Evolutionary conservation across 192 early-diverging fungal genomes (phyloP).

Genomic region (Gryganskiella cystojenkinii): DNA sequence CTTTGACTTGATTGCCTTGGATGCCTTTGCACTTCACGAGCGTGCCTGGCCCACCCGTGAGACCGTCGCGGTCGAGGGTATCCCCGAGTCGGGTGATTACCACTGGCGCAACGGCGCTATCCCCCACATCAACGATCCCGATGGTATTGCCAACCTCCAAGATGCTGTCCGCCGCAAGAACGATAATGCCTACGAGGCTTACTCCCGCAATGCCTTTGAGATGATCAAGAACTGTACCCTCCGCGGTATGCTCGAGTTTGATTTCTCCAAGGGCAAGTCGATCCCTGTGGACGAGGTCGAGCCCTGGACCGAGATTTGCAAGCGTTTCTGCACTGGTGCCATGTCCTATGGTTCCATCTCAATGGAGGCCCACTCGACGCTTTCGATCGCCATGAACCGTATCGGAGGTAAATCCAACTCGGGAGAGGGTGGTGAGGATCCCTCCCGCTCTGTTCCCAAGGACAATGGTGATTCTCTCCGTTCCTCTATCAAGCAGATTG

Average conservation of each 20-base stretch:
- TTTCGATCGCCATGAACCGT: constrained; percentile 96
- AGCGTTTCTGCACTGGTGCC: constrained; percentile 97
- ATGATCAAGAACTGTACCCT: constrained; percentile 93
- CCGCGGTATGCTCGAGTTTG: constrained; percentile 93
- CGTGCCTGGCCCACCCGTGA: constrained; percentile 82
- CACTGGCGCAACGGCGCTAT: constrained; percentile 97
- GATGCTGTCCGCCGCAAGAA: constrained; percentile 97
- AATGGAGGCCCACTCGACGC: constrained; percentile 89
- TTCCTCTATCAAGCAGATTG: constrained; percentile 98
- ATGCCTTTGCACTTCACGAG: constrained; percentile 89
- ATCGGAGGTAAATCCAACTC: constrained; percentile 98
- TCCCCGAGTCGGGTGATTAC: constrained; percentile 97
- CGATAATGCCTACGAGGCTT: constrained; percentile 84
- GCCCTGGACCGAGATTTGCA: constrained; percentile 96
- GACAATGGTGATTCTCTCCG: constrained; percentile 85
- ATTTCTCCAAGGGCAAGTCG: constrained; percentile 73
- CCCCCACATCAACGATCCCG: constrained; percentile 91
- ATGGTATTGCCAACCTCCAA: constrained; percentile 88
- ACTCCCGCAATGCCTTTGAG: constrained; percentile 81
- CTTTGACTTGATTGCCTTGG: constrained; percentile 81
- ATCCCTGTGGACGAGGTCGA: constrained; percentile 96
- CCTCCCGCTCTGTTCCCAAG: constrained; percentile 76
- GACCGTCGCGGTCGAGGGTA: constrained; percentile 66
- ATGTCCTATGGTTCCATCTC: constrained; percentile 99
- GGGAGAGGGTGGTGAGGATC: constrained; percentile 98